Percentiles rank a stretch among this genome's conserved stretches.
These are phyloP conservation scores for Pythium scleroteichum DNA, from an alignment of 352 stramenopile species.

Conservation along the genomic window DNA sequence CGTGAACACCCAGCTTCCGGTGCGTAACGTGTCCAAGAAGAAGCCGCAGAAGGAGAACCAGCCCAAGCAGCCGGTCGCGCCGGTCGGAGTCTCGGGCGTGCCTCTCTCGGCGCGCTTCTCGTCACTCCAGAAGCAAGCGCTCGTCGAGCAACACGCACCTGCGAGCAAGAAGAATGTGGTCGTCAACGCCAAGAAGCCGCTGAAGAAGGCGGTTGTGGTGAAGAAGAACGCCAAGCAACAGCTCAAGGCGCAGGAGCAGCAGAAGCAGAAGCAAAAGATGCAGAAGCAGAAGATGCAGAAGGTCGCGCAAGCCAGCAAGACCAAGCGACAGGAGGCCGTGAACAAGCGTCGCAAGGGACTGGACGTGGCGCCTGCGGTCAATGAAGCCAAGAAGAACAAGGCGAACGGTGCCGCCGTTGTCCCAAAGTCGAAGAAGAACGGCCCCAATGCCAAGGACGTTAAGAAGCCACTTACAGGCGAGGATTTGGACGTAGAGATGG, in stretches of 20 bases:
- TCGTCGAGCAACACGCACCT: conserved; percentile 5
- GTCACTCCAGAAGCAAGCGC: conserved; percentile 49
- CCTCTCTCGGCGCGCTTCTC: conserved; percentile 81
- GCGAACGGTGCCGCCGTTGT: conserved; percentile 8
- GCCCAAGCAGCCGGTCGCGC: conserved; percentile 29
- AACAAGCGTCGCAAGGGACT: conserved; percentile 76
- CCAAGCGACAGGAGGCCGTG: conserved; percentile 75
- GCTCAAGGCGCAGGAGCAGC: conserved; percentile 25
- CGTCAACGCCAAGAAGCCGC: conserved; percentile 26
- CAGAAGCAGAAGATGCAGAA: conserved; percentile 70
- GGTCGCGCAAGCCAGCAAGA: conserved; percentile 58
- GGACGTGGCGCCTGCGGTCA: conserved; percentile 27
- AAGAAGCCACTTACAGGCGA: conserved; percentile 61
- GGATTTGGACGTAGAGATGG: conserved; percentile 88
- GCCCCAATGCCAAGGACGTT: conserved; percentile 29
- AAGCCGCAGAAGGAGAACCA: conserved; percentile 29
- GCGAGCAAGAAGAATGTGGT: conserved; percentile 25
- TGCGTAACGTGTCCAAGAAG: conserved; percentile 21
- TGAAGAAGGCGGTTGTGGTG: conserved; percentile 4
- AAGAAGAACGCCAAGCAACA: conserved; percentile 25
- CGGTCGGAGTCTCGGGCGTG: conserved; percentile 66
- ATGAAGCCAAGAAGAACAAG: conserved; percentile 23
- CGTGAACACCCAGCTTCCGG: conserved; percentile 35
- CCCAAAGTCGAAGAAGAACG: conserved; percentile 25
- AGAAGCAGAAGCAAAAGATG: conserved; percentile 41